A percentile compares a stretch with the other conserved stretches of the same genome.
phyloP scores from a whole-genome alignment of 2,329 filamentous ascomycete genomes.

The Alternaria ethzedia region DNA sequence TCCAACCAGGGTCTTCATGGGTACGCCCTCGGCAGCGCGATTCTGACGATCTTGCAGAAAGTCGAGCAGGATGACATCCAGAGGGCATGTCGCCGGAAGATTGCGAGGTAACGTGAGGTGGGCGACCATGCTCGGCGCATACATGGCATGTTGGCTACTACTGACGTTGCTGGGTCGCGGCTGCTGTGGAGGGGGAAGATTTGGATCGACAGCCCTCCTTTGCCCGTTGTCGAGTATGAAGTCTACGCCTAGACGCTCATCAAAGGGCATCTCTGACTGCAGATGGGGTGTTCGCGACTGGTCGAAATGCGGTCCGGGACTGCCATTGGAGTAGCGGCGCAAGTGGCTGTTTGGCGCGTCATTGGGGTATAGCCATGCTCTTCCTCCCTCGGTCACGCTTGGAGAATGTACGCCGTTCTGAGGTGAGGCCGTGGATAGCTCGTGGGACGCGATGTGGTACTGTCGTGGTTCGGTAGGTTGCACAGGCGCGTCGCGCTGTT shows the following conservation, averaged over 20 bases:
- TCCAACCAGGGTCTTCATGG: constrained; percentile 71
- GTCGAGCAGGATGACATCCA: constrained; percentile 80
- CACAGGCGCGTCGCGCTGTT: constrained; percentile 15
- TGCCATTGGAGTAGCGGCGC: constrained; percentile 45
- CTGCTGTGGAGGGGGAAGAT: constrained; percentile 55
- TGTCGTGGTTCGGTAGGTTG: constrained; percentile 26
- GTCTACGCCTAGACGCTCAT: constrained; percentile 73
- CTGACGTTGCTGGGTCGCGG: constrained; percentile 28
- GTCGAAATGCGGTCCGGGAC: constrained; percentile 50
- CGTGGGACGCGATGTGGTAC: constrained; percentile 30
- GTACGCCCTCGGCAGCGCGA: constrained; percentile 69
- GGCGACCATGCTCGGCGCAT: constrained; percentile 38
- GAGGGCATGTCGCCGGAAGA: constrained; percentile 71
- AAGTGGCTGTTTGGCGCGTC: constrained; percentile 44
- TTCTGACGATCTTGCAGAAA: constrained; percentile 75
- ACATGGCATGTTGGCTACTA: constrained; percentile 31
- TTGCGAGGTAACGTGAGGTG: constrained; percentile 58
- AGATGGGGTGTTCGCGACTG: constrained; percentile 44
- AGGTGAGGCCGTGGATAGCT: constrained; percentile 19
- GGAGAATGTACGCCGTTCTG: constrained; percentile 39
- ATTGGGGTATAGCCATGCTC: constrained; percentile 41
- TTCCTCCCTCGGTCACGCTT: constrained; percentile 25
- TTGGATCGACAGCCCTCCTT: constrained; percentile 35
- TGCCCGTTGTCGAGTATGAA: constrained; percentile 70
- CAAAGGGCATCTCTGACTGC: constrained; percentile 38